Evolutionary conservation across 2,329 filamentous ascomycete species (phyloP).

Genomic region (Elsinoe australis): DNA sequence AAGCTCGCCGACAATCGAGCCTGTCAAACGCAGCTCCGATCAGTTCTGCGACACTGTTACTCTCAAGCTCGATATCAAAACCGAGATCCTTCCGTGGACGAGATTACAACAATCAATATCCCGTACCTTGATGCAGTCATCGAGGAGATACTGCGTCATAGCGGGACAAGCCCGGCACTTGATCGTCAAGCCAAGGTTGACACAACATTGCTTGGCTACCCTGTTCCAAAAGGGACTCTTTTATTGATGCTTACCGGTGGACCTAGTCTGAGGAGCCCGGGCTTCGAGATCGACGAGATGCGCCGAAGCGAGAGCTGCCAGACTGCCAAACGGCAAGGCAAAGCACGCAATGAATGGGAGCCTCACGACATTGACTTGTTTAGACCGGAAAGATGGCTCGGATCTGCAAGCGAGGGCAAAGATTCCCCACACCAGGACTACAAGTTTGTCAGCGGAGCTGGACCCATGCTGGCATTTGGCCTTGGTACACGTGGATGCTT

Average conservation of each 20-base stretch:
- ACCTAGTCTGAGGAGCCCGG: slow-evolving; percentile 21
- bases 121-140: slow-evolving; percentile 39
- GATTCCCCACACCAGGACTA: not conserved
- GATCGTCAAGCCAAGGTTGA: slow-evolving; percentile 32
- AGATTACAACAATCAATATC: slow-evolving; percentile 28
- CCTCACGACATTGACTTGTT: slow-evolving; percentile 29
- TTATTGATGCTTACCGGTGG: slow-evolving; percentile 27
- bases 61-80: slow-evolving; percentile 17
- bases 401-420: not conserved
- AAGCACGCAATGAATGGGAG: slow-evolving; percentile 24
- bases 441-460: slow-evolving; percentile 30
- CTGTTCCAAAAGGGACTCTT: slow-evolving; percentile 35
- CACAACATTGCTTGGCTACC: slow-evolving; percentile 36
- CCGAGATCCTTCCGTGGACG: slow-evolving; percentile 26
- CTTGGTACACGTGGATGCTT: slow-evolving; percentile 34
- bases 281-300: slow-evolving; percentile 25
- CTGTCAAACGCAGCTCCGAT: slow-evolving; percentile 33
- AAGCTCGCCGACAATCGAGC: slow-evolving; percentile 31
- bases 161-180: slow-evolving; percentile 24
- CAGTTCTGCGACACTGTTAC: slow-evolving; percentile 23
- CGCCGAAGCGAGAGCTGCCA: slow-evolving; percentile 28
- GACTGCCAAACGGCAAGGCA: slow-evolving; percentile 25
- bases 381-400: slow-evolving; percentile 37
- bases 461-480: slow-evolving; percentile 33
- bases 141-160: slow-evolving; percentile 36